A percentile compares a stretch with the other conserved stretches of the same genome.
These are phyloP conservation scores for Westerdykella aurantiaca DNA, from an alignment of 2,329 filamentous ascomycete species.

Conservation along the genomic window DNA sequence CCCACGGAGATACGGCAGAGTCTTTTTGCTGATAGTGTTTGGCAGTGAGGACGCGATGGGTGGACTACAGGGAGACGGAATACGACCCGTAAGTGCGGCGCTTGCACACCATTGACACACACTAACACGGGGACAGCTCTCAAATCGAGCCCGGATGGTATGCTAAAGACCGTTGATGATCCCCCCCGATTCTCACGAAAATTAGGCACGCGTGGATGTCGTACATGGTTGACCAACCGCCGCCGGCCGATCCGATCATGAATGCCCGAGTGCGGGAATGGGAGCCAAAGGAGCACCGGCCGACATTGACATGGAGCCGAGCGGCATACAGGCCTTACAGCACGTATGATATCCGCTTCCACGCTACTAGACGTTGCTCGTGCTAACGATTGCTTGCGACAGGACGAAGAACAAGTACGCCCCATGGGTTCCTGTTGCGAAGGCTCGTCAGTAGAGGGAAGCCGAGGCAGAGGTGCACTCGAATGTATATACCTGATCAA, in stretches of 20 bases:
- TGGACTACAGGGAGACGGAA: conserved; percentile 89
- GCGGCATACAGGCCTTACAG: conserved; percentile 89
- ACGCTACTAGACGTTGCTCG: background rate
- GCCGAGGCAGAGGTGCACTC: conserved; percentile 2
- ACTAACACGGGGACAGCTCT: conserved; percentile 49
- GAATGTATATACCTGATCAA: conserved; percentile 6
- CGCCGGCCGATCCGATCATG: conserved; percentile 67
- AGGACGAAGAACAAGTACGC: conserved; percentile 48
- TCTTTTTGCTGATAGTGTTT: conserved; percentile 30
- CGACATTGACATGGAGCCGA: conserved; percentile 68
- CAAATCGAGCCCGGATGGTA: conserved; percentile 91
- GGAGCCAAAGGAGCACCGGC: conserved; percentile 67
- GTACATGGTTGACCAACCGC: conserved; percentile 84
- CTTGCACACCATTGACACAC: background rate
- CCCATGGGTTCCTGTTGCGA: conserved; percentile 45
- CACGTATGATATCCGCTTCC: conserved; percentile 62
- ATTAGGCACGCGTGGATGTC: conserved; percentile 89
- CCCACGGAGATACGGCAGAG: conserved; percentile 80
- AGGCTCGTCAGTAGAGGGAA: conserved; percentile 33
- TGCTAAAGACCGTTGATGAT: conserved; percentile 1
- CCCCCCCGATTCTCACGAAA: conserved; percentile 1
- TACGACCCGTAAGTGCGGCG: conserved; percentile 59
- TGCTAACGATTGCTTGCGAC: conserved; percentile 8
- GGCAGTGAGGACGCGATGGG: conserved; percentile 88
- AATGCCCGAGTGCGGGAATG: conserved; percentile 63